Conservation (phyloP, 768 basidiomycete genomes). For the Psilocybe cyanescens region DNA sequence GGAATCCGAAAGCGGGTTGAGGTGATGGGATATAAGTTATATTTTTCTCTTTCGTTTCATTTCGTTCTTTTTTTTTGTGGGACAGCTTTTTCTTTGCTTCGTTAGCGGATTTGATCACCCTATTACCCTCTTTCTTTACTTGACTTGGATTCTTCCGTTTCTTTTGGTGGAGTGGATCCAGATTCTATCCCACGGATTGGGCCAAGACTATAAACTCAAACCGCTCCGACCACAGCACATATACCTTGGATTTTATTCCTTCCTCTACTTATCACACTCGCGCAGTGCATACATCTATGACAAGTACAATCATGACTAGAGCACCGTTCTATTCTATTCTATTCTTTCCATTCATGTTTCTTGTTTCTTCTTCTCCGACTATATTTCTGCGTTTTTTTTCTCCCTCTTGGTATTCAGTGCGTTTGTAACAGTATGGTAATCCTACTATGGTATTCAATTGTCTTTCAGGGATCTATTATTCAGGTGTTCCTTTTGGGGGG, state of each 20-base stretch:
- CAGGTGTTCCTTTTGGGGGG: no score
- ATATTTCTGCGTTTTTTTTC: no score
- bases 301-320: neutral
- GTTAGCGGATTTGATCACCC: neutral
- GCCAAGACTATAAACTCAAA: no score
- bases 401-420: no score
- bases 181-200: no score
- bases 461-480: no score
- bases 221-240: neutral
- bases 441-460: no score
- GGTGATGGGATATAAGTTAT: slow-evolving; percentile 3
- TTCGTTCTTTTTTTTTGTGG: neutral
- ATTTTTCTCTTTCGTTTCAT: neutral
- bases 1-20: slow-evolving; percentile 19
- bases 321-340: no score
- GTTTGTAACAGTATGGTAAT: no score
- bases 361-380: no score
- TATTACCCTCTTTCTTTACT: neutral
- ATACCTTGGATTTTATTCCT: neutral
- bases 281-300: neutral
- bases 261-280: neutral
- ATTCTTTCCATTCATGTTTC: no score
- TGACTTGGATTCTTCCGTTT: neutral
- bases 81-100: neutral
- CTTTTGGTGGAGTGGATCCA: no score